Evolutionary conservation across 345 rosid genomes (phyloP).

Genomic region (Viola odorata): DNA sequence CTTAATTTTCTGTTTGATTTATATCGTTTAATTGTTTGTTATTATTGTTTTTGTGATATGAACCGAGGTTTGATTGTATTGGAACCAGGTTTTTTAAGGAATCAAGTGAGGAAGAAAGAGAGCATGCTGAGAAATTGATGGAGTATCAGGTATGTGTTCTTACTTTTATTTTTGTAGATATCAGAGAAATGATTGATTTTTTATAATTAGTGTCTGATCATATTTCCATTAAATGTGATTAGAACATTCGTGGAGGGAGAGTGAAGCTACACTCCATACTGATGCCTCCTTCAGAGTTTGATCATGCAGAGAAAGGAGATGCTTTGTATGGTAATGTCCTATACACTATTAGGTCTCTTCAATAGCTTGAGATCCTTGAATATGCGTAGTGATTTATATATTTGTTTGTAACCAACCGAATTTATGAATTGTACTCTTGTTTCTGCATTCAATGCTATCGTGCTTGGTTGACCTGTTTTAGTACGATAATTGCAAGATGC

Average conservation of each 20-base stretch:
- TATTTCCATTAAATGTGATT: slow-evolving; percentile 1
- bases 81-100: slow-evolving; percentile 70
- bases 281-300: slow-evolving; percentile 57
- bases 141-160: slow-evolving; percentile 52
- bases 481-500: too few relatives aligned
- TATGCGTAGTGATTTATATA: too few relatives aligned
- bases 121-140: slow-evolving; percentile 77
- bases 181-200: not conserved
- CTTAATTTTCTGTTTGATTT: not conserved
- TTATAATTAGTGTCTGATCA: slow-evolving; percentile 1
- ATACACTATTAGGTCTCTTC: too few relatives aligned
- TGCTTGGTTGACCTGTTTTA: too few relatives aligned
- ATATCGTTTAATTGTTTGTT: not conserved
- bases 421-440: too few relatives aligned
- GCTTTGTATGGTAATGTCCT: slow-evolving; percentile 58
- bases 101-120: slow-evolving; percentile 85
- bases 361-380: too few relatives aligned
- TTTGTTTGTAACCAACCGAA: too few relatives aligned
- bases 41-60: not conserved
- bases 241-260: slow-evolving; percentile 81
- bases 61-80: slow-evolving; percentile 4
- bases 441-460: too few relatives aligned
- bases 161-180: slow-evolving; percentile 1
- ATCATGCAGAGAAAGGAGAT: slow-evolving; percentile 89
- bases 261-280: slow-evolving; percentile 62